These are phyloP conservation scores for Collybia nuda DNA, from an alignment of 768 basidiomycete species.

Conservation along the genomic window DNA sequence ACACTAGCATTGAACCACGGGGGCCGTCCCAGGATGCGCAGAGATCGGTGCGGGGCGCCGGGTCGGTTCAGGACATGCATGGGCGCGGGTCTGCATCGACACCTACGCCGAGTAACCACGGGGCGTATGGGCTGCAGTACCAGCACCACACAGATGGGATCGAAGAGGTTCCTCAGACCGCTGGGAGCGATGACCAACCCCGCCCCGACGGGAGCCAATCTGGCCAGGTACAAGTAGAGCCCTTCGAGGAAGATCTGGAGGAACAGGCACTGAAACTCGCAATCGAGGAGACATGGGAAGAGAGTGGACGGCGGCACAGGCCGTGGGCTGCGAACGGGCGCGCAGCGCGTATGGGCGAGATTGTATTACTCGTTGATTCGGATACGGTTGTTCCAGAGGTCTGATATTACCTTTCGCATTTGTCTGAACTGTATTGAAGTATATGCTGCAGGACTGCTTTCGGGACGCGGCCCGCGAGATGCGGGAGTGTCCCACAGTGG, in stretches of 20 bases:
- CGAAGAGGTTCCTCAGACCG: no score
- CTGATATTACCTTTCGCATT: not conserved
- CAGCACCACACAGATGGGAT: constrained; percentile 8
- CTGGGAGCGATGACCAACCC: no score
- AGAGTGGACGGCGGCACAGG: constrained; percentile 46
- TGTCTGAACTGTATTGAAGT: not conserved
- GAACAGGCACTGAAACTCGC: constrained; percentile 72
- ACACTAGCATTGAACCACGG: not conserved
- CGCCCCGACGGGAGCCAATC: constrained; percentile 9
- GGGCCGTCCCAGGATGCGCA: not conserved
- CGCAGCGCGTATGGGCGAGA: constrained; percentile 69
- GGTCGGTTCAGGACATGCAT: no score
- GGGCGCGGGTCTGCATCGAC: no score
- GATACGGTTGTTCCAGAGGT: constrained; percentile 74
- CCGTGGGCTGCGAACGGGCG: constrained; percentile 79
- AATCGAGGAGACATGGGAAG: constrained; percentile 68
- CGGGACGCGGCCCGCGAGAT: constrained; percentile 86
- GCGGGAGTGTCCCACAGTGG: constrained; percentile 68
- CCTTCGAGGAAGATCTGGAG: constrained; percentile 51
- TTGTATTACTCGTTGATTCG: constrained; percentile 78
- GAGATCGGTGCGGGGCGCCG: not conserved
- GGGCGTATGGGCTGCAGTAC: constrained; percentile 7
- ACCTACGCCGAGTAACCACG: no score
- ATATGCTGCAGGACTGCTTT: constrained; percentile 58
- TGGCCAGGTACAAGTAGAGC: constrained; percentile 22